A percentile compares a stretch with the other conserved stretches of the same genome.
phyloP scores from a whole-genome alignment of 2,329 filamentous ascomycete species.

The Alternaria solani region DNA sequence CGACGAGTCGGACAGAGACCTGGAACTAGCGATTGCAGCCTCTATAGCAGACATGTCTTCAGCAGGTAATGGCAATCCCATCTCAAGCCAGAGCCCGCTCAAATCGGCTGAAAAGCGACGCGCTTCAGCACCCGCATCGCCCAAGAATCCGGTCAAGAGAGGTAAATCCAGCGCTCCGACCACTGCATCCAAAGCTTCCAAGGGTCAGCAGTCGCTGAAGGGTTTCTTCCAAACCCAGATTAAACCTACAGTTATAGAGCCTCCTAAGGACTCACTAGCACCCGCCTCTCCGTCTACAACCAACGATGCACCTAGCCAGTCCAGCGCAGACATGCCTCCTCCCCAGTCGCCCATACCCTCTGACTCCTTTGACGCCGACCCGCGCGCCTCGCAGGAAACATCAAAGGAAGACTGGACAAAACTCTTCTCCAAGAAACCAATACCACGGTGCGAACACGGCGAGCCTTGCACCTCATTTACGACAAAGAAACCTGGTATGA shows the following conservation, averaged over 20 bases:
- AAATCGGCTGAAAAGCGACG: constrained; percentile 44
- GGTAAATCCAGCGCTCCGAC: constrained; percentile 54
- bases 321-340: constrained; percentile 5
- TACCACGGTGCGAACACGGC: constrained; percentile 84
- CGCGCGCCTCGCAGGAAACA: constrained; percentile 62
- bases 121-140: constrained; percentile 27
- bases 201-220: constrained; percentile 70
- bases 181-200: constrained; percentile 38
- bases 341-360: constrained; percentile 7
- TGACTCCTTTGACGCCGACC: constrained; percentile 29
- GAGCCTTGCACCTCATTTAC: constrained; percentile 84
- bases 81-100: constrained; percentile 21
- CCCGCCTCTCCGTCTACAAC: constrained; percentile 7
- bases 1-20: constrained; percentile 21
- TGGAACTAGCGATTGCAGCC: constrained; percentile 11
- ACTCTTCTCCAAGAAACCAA: constrained; percentile 76
- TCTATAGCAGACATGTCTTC: constrained; percentile 12
- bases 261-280: constrained; percentile 9
- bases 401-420: constrained; percentile 85
- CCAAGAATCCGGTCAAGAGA: constrained; percentile 55
- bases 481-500: constrained; percentile 89
- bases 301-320: constrained; percentile 9
- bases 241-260: constrained; percentile 17
- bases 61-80: constrained; percentile 9
- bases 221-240: constrained; percentile 72